Base-by-base conservation (phyloP, 257 asterid species). In the Mitragyna speciosa region DNA sequence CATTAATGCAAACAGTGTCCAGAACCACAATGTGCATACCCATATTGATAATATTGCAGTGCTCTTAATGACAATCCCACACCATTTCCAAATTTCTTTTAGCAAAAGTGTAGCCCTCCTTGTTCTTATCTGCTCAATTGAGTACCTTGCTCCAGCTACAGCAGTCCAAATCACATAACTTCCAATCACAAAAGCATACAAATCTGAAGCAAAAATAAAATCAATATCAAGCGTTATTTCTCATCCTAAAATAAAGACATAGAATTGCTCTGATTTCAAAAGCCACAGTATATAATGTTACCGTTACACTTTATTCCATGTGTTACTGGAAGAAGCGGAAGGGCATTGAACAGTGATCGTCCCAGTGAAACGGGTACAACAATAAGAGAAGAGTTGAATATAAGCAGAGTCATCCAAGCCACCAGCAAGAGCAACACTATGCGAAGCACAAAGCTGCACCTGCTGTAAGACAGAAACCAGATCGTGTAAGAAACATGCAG, bases 291-390 rank as follows among this genome's bases (percentile, higher is more conserved):
- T 43, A 78, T 70, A 49, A 73, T 30, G 81, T 83, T 90, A 94
- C 99, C 98, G 73, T 95, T 95, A 92, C 98, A 95, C 84, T 93
- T 95, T 81, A 92, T 91, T 81, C 99, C 98, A 56, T 94, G 99
- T 24, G 97, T 91, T 71, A 91, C 84, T 70, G 99, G 98, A 80
- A 95, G 94, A 88, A 90, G 92, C 11, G 99, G 99, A 70, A 95
- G 91, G 72, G 87, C 87, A 88, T 87, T 89, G 87, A 91, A 95
- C 78, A 95, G 92, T 14, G 92, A 74, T 22, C 98, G 90, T 48
- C 98, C 99, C 73, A 94, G 93, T 87, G 99, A 90, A 78, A 95
- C 84, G 11, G 99, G 99, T 70, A 94, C 89, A 82, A 94, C 90
- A 79, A 95, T 89, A 87, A 93, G 80, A 39, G 96, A 85, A n/a